These are phyloP conservation scores for Fusarium euwallaceae DNA, from an alignment of 2,329 filamentous ascomycete species.

Conservation along the genomic window DNA sequence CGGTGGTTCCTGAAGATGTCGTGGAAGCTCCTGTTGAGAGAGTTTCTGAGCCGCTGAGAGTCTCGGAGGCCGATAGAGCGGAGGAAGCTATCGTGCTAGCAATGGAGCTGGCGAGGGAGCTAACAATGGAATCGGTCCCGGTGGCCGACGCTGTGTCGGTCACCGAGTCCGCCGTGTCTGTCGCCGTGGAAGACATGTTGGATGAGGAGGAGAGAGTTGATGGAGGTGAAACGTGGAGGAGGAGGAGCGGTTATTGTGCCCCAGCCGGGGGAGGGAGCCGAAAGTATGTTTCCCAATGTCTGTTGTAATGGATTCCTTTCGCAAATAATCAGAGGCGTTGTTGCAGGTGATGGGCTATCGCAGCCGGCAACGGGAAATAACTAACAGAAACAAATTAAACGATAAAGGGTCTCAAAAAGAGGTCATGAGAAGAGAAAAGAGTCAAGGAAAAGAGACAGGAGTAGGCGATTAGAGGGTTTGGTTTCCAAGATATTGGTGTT, in stretches of 20 bases:
- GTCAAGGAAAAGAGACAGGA: not conserved
- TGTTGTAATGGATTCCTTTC: not conserved
- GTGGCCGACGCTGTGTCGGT: slow-evolving; percentile 34
- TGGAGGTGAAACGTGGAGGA: not conserved
- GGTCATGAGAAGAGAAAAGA: slow-evolving; percentile 1
- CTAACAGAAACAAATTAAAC: not conserved
- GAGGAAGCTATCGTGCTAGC: slow-evolving; percentile 25
- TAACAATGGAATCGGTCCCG: slow-evolving; percentile 15
- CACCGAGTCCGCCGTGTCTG: slow-evolving; percentile 31
- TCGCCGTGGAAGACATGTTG: slow-evolving; percentile 25
- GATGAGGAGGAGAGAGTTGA: not conserved
- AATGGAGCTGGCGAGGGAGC: slow-evolving; percentile 28
- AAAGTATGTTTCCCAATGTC: slow-evolving; percentile 8
- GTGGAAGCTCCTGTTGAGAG: slow-evolving; percentile 6
- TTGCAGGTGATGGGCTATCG: slow-evolving; percentile 15
- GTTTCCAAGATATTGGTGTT: slow-evolving; percentile 41
- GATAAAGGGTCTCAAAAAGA: slow-evolving; percentile 5
- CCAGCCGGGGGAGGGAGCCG: slow-evolving; percentile 25
- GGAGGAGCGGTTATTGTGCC: slow-evolving; percentile 11
- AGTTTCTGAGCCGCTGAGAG: slow-evolving; percentile 13
- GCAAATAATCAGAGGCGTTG: slow-evolving; percentile 17
- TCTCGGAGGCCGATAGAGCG: slow-evolving; percentile 24
- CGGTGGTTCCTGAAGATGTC: slow-evolving; percentile 6
- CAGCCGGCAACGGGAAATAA: not conserved
- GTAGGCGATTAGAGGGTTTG: slow-evolving; percentile 18